phyloP scores from a whole-genome alignment of 768 basidiomycete genomes.

The Cystofilobasidium ferigula region DNA sequence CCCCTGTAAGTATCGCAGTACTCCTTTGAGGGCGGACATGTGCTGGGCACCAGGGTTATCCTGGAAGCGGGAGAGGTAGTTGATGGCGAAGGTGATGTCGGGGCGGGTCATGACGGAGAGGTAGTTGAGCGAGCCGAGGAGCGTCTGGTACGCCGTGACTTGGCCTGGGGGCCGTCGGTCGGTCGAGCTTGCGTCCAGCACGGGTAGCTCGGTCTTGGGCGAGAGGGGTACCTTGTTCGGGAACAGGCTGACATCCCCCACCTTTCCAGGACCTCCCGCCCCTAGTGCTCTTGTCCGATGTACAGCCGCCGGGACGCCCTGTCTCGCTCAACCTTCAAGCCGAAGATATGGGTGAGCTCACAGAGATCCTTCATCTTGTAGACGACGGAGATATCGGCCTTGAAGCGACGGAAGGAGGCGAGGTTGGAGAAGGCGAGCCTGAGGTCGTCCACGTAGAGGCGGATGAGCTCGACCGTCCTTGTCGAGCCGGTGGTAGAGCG shows the following conservation, averaged over 20 bases:
- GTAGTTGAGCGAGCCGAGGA: conserved; percentile 2
- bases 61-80: conserved; percentile 2
- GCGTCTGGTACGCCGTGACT: not conserved
- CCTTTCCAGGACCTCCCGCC: not conserved
- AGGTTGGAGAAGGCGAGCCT: not conserved
- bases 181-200: not conserved
- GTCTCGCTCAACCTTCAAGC: not conserved
- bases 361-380: conserved; percentile 3
- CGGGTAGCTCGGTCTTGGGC: not conserved
- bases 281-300: not conserved
- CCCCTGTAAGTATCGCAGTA: conserved; percentile 2
- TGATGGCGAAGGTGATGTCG: conserved; percentile 1
- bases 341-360: not conserved
- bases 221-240: conserved; percentile 1
- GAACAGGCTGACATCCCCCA: not conserved
- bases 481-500: not conserved
- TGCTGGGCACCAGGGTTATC: not conserved
- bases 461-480: not conserved
- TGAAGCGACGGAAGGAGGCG: not conserved
- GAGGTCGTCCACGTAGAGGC: conserved; percentile 3
- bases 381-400: not conserved
- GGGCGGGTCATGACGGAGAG: not conserved
- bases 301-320: not conserved
- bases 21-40: not conserved
- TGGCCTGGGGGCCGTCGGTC: not conserved